phyloP scores from a whole-genome alignment of 805 yeast species.

The Diddensiella transvaalensis region DNA sequence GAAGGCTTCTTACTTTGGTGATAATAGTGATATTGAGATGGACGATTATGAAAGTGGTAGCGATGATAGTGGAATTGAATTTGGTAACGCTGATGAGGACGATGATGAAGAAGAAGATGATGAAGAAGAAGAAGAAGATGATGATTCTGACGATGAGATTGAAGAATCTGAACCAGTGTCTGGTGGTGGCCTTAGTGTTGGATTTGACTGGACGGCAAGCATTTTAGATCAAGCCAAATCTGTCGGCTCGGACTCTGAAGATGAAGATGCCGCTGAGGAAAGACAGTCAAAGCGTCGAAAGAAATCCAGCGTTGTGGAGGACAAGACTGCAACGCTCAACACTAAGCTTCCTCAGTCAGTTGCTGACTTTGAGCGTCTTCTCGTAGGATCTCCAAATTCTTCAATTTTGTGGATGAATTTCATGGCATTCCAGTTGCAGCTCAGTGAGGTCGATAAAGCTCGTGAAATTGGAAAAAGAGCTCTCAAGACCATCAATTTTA shows the following conservation, averaged over 20 bases:
- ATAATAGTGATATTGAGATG: slow-evolving; percentile 32
- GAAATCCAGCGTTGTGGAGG: slow-evolving; percentile 57
- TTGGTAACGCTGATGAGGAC: slow-evolving; percentile 28
- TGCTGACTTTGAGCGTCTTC: slow-evolving; percentile 84
- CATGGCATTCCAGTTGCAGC: slow-evolving; percentile 95
- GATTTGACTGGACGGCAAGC: slow-evolving; percentile 95
- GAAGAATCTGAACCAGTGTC: slow-evolving; percentile 29
- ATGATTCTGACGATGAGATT: slow-evolving; percentile 31
- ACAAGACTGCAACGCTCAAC: slow-evolving; percentile 78
- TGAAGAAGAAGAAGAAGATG: slow-evolving; percentile 35
- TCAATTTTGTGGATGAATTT: slow-evolving; percentile 96
- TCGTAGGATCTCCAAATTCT: slow-evolving; percentile 89
- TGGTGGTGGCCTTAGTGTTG: slow-evolving; percentile 65
- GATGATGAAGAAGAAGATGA: slow-evolving; percentile 36
- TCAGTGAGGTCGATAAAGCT: slow-evolving; percentile 91
- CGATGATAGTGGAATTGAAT: slow-evolving; percentile 29
- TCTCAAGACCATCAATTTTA: slow-evolving; percentile 77
- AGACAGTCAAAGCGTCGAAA: slow-evolving; percentile 30
- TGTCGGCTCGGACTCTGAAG: slow-evolving; percentile 31
- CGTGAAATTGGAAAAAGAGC: slow-evolving; percentile 93
- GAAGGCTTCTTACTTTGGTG: slow-evolving; percentile 84
- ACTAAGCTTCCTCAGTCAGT: slow-evolving; percentile 89
- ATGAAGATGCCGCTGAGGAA: slow-evolving; percentile 52
- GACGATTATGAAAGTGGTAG: slow-evolving; percentile 26
- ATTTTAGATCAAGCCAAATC: slow-evolving; percentile 67